Conservation (phyloP, 176 grass and related monocot genomes). For the Rhipidocladum racemiflorum region DNA sequence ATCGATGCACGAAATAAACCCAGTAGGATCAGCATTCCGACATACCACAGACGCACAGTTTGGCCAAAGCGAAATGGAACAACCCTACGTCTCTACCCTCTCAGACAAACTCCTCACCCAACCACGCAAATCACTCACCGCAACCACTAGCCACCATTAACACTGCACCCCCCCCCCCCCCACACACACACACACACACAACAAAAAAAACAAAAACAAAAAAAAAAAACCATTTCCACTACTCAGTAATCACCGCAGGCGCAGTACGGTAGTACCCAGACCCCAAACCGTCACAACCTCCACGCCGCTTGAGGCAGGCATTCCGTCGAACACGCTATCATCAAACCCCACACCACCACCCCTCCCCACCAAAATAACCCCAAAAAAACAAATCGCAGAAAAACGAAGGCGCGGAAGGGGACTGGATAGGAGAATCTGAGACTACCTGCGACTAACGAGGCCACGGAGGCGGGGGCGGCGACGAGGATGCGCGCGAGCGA, state of each 20-base stretch:
- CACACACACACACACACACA: too few relatives aligned
- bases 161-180: too few relatives aligned
- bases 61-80: not conserved
- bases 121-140: too few relatives aligned
- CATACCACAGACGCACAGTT: not conserved
- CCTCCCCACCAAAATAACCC: not conserved
- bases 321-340: constrained; percentile 22
- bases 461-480: not conserved
- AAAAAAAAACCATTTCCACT: not conserved
- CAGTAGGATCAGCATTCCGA: not conserved
- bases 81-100: too few relatives aligned
- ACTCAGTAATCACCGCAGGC: not conserved
- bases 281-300: not conserved
- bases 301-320: not conserved
- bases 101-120: too few relatives aligned
- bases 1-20: not conserved
- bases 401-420: not conserved
- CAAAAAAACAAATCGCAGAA: not conserved
- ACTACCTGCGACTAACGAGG: not conserved
- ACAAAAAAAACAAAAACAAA: too few relatives aligned
- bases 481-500: not conserved
- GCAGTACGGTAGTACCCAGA: not conserved
- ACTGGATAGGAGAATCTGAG: not conserved
- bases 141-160: too few relatives aligned
- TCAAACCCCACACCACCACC: not conserved